A percentile compares a stretch with the other conserved stretches of the same genome.
These are phyloP conservation scores for Punica granatum DNA, from an alignment of 345 rosid genomes.

Conservation along the genomic window DNA sequence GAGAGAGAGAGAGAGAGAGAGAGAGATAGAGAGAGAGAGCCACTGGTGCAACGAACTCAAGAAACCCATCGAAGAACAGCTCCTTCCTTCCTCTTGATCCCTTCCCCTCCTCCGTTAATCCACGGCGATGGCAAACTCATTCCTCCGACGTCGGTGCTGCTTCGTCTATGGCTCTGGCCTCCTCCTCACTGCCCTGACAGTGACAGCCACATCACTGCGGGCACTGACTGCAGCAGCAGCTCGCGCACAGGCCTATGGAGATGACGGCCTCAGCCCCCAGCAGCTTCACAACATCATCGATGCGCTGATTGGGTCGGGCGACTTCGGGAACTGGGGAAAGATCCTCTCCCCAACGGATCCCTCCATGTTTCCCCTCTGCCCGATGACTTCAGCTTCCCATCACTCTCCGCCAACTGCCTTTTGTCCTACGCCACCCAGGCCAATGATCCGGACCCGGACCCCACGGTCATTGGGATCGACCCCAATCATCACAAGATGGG, in stretches of 20 bases:
- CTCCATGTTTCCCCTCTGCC: conserved; percentile 11
- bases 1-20: too few relatives aligned
- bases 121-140: too few relatives aligned
- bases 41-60: too few relatives aligned
- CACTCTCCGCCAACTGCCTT: conserved; percentile 19
- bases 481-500: too few relatives aligned
- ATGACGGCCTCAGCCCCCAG: conserved; percentile 13
- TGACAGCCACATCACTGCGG: neutral
- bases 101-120: too few relatives aligned
- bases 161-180: too few relatives aligned
- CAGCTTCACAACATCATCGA: conserved; percentile 55
- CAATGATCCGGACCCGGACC: neutral
- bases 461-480: conserved; percentile 4
- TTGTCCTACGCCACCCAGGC: conserved; percentile 37
- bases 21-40: too few relatives aligned
- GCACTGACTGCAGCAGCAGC: neutral
- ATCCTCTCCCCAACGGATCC: conserved; percentile 38
- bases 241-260: neutral
- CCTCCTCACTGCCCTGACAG: too few relatives aligned
- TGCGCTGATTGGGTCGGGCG: conserved; percentile 68
- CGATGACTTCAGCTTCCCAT: conserved; percentile 2
- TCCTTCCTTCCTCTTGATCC: too few relatives aligned
- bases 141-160: too few relatives aligned
- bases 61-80: too few relatives aligned
- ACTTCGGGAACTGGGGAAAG: conserved; percentile 61